Evolutionary conservation across 768 basidiomycete species (phyloP).

Genomic region (Xanthoconium stramineum): DNA sequence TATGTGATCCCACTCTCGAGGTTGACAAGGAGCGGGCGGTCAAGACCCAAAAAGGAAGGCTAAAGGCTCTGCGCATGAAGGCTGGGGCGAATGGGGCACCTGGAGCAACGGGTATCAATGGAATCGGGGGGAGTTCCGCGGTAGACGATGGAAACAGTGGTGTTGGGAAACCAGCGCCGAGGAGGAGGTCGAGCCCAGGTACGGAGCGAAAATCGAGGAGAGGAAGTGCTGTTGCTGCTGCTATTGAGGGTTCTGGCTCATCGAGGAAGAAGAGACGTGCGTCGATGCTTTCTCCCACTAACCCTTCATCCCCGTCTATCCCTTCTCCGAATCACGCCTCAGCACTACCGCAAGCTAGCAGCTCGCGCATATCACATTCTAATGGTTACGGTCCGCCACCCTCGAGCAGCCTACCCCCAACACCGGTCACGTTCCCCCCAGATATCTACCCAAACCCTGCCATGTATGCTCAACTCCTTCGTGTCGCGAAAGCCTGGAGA

Average conservation of each 20-base stretch:
- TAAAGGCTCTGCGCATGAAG: conserved; percentile 30
- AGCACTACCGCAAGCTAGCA: conserved; percentile 14
- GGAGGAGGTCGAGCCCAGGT: conserved; percentile 37
- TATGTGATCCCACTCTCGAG: conserved; percentile 47
- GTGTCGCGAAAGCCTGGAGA: conserved; percentile 63
- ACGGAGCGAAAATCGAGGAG: conserved; percentile 38
- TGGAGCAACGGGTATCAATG: conserved; percentile 20
- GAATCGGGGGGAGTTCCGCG: conserved; percentile 6
- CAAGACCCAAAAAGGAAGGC: conserved; percentile 41
- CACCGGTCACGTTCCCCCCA: conserved; percentile 37
- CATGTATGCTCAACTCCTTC: conserved; percentile 48
- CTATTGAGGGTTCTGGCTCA: conserved; percentile 32
- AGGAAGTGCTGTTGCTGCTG: conserved; percentile 33
- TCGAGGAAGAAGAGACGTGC: conserved; percentile 38
- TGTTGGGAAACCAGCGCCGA: conserved; percentile 26
- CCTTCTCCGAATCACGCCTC: conserved; percentile 10
- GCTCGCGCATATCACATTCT: conserved; percentile 16
- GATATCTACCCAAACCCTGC: conserved; percentile 31
- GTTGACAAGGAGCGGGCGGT: conserved; percentile 50
- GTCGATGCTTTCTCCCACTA: conserved; percentile 32
- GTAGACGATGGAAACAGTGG: conserved; percentile 16
- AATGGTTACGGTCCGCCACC: conserved; percentile 4
- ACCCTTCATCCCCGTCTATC: conserved; percentile 19
- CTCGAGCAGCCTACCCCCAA: conserved; percentile 15
- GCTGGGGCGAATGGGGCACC: conserved; percentile 21